These are phyloP conservation scores for Amylocystis lapponica DNA, from an alignment of 768 basidiomycete species.

Conservation along the genomic window DNA sequence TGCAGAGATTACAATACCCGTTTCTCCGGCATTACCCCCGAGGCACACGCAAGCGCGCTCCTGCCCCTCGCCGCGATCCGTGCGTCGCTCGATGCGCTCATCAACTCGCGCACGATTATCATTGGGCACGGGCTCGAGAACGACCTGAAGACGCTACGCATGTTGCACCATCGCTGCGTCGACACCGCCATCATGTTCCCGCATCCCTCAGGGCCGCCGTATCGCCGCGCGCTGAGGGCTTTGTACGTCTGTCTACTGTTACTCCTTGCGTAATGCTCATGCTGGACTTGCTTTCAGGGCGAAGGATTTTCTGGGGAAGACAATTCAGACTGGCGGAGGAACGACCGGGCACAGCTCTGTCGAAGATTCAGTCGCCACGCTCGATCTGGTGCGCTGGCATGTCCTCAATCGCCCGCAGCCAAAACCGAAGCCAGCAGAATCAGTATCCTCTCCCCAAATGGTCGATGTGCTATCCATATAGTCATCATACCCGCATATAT, in stretches of 20 bases:
- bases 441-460: too few relatives aligned
- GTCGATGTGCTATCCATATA: too few relatives aligned
- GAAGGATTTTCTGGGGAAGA: slow-evolving; percentile 72
- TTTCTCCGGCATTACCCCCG: slow-evolving; percentile 74
- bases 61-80: slow-evolving; percentile 65
- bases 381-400: slow-evolving; percentile 85
- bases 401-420: slow-evolving; percentile 53
- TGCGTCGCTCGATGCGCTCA: slow-evolving; percentile 59
- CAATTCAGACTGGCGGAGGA: slow-evolving; percentile 78
- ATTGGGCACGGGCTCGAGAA: slow-evolving; percentile 93
- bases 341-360: slow-evolving; percentile 81
- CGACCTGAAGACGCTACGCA: slow-evolving; percentile 84
- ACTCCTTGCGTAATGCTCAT: slow-evolving; percentile 3
- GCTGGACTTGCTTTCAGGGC: slow-evolving; percentile 43
- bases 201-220: slow-evolving; percentile 72
- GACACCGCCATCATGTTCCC: slow-evolving; percentile 89
- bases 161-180: slow-evolving; percentile 79
- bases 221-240: slow-evolving; percentile 73
- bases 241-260: slow-evolving; percentile 44
- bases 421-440: slow-evolving; percentile 6
- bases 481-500: too few relatives aligned
- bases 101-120: slow-evolving; percentile 77
- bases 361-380: slow-evolving; percentile 84
- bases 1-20: slow-evolving; percentile 86
- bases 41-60: slow-evolving; percentile 50